Evolutionary conservation across 148 eudicot genomes (phyloP).

Genomic region (Fagopyrum esculentum): DNA sequence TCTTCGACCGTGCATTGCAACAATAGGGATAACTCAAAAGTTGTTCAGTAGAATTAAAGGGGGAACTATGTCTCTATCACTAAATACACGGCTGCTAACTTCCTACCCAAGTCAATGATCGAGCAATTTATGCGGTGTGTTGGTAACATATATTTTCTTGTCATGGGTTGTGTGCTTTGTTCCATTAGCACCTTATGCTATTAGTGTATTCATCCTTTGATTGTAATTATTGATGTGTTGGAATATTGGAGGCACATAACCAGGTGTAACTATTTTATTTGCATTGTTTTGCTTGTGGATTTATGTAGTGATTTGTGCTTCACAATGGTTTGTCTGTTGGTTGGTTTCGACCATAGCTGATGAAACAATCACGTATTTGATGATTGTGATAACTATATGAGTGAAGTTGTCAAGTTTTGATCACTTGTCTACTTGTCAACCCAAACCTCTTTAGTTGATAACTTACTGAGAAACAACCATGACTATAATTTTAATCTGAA

Average conservation of each 20-base stretch:
- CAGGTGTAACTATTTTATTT: slow-evolving; percentile 43
- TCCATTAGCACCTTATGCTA: slow-evolving; percentile 69
- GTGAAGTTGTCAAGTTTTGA: neutral
- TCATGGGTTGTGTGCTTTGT: slow-evolving; percentile 75
- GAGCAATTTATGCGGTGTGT: slow-evolving; percentile 87
- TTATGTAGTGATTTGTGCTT: neutral
- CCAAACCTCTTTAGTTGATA: neutral
- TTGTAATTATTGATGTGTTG: slow-evolving; percentile 69
- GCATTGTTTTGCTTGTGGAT: neutral
- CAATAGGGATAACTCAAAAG: slow-evolving; percentile 61
- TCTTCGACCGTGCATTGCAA: slow-evolving; percentile 86
- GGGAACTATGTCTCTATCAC: slow-evolving; percentile 89
- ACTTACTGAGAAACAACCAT: neutral
- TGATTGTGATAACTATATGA: neutral
- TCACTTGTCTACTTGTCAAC: neutral
- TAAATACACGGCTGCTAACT: slow-evolving; percentile 68
- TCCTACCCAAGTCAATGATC: slow-evolving; percentile 82
- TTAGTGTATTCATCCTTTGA: slow-evolving; percentile 69
- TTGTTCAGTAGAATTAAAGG: slow-evolving; percentile 35
- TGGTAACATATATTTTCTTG: slow-evolving; percentile 80
- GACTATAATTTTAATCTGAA: neutral
- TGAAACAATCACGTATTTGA: neutral
- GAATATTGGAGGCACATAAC: slow-evolving; percentile 89
- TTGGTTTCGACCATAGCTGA: neutral
- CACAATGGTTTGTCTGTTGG: neutral